These are phyloP conservation scores for Macrolepiota dolichaula DNA, from an alignment of 768 basidiomycete species.

Conservation along the genomic window DNA sequence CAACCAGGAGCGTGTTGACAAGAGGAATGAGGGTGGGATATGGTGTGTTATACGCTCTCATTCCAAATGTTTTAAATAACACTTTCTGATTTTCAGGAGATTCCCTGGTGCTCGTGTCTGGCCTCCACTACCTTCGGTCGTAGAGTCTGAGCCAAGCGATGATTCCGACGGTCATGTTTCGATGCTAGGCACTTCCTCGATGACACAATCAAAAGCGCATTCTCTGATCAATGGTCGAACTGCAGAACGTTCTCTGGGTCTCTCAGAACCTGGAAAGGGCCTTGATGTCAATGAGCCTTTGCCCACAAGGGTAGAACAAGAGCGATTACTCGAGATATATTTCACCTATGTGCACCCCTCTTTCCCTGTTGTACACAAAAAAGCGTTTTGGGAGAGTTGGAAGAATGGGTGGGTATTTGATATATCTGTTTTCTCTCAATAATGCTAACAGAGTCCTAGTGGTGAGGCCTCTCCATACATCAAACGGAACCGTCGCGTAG, in stretches of 20 bases:
- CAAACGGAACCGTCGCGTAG: constrained; percentile 43
- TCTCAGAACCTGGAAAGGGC: neutral
- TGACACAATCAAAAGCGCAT: neutral
- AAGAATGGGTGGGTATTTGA: constrained; percentile 28
- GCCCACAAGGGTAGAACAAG: constrained; percentile 28
- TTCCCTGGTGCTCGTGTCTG: constrained; percentile 90
- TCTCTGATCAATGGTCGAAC: neutral
- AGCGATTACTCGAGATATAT: constrained; percentile 71
- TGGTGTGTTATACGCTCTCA: constrained; percentile 43
- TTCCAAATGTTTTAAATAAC: constrained; percentile 5
- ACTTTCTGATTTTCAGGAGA: constrained; percentile 41
- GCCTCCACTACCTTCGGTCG: constrained; percentile 54
- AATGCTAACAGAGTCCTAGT: neutral
- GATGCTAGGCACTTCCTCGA: neutral
- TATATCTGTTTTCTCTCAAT: neutral
- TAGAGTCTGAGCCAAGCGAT: constrained; percentile 25
- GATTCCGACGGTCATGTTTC: constrained; percentile 18
- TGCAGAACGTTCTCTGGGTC: neutral
- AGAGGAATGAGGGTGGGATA: constrained; percentile 71
- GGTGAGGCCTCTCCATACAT: constrained; percentile 32
- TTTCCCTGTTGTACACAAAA: constrained; percentile 76
- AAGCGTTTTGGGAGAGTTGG: constrained; percentile 61
- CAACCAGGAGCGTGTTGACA: constrained; percentile 54
- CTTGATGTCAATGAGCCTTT: neutral
- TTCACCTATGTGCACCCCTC: constrained; percentile 79